Conservation (phyloP, 148 eudicot species). For the Gaultheria prostrata region DNA sequence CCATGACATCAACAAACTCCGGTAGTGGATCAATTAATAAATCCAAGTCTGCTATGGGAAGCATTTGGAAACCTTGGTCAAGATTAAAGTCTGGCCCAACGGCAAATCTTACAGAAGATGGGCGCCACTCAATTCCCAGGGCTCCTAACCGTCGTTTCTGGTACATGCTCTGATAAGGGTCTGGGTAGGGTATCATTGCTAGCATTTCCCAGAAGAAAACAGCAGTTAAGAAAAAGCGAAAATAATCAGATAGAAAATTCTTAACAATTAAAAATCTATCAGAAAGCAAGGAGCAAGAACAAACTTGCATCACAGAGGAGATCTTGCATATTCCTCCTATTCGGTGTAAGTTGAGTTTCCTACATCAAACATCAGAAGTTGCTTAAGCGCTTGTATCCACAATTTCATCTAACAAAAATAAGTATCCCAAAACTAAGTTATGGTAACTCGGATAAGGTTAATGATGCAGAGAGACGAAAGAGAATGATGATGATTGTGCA, state of each 20-base stretch:
- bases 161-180: constrained; percentile 92
- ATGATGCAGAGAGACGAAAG: neutral
- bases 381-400: neutral
- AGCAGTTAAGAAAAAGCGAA: constrained; percentile 3
- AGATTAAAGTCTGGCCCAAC: constrained; percentile 73
- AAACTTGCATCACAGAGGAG: constrained; percentile 96
- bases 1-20: constrained; percentile 76
- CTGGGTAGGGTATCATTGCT: constrained; percentile 98
- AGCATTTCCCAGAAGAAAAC: constrained; percentile 20
- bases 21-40: constrained; percentile 75
- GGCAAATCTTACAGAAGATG: constrained; percentile 75
- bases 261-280: constrained; percentile 3
- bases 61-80: constrained; percentile 65
- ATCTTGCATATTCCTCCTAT: constrained; percentile 92
- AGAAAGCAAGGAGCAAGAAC: constrained; percentile 24
- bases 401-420: neutral
- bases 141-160: constrained; percentile 83
- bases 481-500: neutral
- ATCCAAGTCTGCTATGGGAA: constrained; percentile 72
- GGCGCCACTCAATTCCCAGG: constrained; percentile 92
- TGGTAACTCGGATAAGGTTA: neutral
- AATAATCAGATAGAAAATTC: neutral
- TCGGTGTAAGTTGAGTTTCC: constrained; percentile 95
- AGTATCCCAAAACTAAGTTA: neutral
- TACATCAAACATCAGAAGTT: constrained; percentile 31